A percentile compares a stretch with the other conserved stretches of the same genome.
phyloP scores from a whole-genome alignment of 208 protist genomes.

The Porcisia deanei region DNA sequence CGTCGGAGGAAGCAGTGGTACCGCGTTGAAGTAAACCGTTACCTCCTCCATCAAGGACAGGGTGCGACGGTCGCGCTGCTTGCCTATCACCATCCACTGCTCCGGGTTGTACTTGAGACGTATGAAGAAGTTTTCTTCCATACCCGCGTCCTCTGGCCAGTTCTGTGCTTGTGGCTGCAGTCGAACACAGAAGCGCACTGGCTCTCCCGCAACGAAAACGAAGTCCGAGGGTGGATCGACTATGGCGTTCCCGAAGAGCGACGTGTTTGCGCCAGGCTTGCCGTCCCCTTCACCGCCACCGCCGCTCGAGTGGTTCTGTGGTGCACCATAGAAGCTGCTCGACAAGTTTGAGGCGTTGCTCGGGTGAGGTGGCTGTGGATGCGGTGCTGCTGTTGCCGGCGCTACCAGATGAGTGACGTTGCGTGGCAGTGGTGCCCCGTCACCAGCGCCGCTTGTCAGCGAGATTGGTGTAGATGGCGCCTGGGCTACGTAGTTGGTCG shows the following conservation, averaged over 20 bases:
- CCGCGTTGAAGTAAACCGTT: conserved; percentile 68
- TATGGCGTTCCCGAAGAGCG: conserved; percentile 36
- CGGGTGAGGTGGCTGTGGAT: background rate
- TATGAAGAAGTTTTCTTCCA: conserved; percentile 82
- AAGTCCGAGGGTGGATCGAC: conserved; percentile 52
- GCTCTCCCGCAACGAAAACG: conserved; percentile 73
- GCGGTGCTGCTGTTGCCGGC: background rate
- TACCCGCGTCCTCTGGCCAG: conserved; percentile 68
- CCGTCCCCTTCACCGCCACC: background rate
- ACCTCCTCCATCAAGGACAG: conserved; percentile 76
- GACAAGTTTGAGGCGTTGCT: conserved; percentile 6
- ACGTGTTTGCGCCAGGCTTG: background rate
- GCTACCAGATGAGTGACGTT: background rate
- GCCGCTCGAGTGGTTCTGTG: background rate
- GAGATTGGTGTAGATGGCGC: conserved; percentile 9
- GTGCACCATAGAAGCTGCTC: background rate
- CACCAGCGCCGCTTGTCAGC: background rate
- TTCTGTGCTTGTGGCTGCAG: conserved; percentile 77
- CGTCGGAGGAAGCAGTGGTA: conserved; percentile 52
- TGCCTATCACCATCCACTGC: conserved; percentile 83
- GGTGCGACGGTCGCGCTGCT: conserved; percentile 59
- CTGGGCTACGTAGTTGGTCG: conserved; percentile 33
- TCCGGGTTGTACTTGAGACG: conserved; percentile 58
- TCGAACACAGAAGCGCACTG: conserved; percentile 70
- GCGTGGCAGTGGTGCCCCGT: background rate